Evolutionary conservation across 306 rosid species (phyloP).

Genomic region (Trifolium dubium): DNA sequence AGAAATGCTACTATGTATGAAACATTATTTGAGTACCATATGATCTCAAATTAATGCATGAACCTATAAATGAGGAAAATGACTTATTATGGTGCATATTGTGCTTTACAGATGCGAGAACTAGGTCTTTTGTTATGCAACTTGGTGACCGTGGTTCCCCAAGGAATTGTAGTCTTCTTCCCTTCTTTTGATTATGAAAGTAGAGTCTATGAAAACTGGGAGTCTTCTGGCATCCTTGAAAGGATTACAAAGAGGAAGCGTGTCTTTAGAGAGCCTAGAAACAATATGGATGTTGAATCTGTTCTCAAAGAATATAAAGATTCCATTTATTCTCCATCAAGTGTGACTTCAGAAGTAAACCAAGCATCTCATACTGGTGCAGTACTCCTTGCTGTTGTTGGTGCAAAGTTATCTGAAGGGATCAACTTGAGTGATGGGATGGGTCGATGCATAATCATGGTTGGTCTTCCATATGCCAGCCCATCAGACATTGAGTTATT

Average conservation of each 20-base stretch:
- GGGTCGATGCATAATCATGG: conserved; percentile 95
- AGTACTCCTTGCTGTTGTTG: conserved; percentile 85
- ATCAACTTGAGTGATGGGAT: conserved; percentile 97
- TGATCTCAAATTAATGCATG: not conserved
- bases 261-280: conserved; percentile 90
- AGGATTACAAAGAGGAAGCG: conserved; percentile 81
- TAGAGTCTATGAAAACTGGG: conserved; percentile 75
- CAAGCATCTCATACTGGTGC: conserved; percentile 68
- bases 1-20: not conserved
- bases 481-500: conserved; percentile 86
- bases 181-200: conserved; percentile 93
- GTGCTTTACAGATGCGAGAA: conserved; percentile 73
- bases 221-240: conserved; percentile 76
- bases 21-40: not conserved
- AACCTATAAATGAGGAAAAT: conserved; percentile 7
- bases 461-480: conserved; percentile 94
- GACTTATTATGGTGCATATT: conserved; percentile 38
- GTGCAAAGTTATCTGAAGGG: conserved; percentile 96
- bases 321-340: conserved; percentile 52
- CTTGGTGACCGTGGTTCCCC: conserved; percentile 75
- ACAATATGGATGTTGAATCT: conserved; percentile 79
- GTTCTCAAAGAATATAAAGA: conserved; percentile 82
- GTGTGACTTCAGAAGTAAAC: conserved; percentile 50
- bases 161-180: conserved; percentile 94
- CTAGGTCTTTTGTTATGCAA: conserved; percentile 84